Conservation (phyloP, 1,284 basidiomycete genomes). For the Puccinia triticina region DNA sequence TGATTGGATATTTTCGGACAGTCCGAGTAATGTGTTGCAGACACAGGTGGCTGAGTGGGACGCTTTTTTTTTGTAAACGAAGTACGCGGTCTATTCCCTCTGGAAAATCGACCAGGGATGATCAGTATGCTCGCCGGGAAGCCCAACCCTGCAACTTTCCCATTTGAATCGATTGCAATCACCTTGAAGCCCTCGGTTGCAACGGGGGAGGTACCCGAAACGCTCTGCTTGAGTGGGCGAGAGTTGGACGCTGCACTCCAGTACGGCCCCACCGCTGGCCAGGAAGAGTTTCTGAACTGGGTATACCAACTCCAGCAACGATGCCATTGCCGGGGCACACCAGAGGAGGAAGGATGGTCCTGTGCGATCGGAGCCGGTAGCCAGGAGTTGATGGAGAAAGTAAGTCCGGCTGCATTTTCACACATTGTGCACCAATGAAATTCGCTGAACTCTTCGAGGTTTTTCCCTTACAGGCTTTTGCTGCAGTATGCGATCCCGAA, state of each 20-base stretch:
- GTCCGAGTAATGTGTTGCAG: neutral
- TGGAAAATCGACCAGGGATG: conserved; percentile 76
- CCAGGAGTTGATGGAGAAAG: conserved; percentile 50
- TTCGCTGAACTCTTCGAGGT: neutral
- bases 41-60: neutral
- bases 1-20: neutral
- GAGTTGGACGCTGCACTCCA: conserved; percentile 57
- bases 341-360: conserved; percentile 47
- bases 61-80: conserved; percentile 50
- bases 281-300: conserved; percentile 55
- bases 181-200: conserved; percentile 57
- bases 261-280: conserved; percentile 57
- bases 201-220: conserved; percentile 1
- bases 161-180: conserved; percentile 73
- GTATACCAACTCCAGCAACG: conserved; percentile 55
- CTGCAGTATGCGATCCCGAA: conserved; percentile 49
- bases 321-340: conserved; percentile 55
- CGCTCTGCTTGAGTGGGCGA: conserved; percentile 54
- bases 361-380: conserved; percentile 46
- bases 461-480: conserved; percentile 30
- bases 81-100: conserved; percentile 71
- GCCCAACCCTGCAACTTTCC: conserved; percentile 87
- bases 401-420: neutral
- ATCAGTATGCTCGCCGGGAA: conserved; percentile 75
- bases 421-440: too few species aligned